These are phyloP conservation scores for Zalaria obscura DNA, from an alignment of 2,329 filamentous ascomycete species.

Conservation along the genomic window DNA sequence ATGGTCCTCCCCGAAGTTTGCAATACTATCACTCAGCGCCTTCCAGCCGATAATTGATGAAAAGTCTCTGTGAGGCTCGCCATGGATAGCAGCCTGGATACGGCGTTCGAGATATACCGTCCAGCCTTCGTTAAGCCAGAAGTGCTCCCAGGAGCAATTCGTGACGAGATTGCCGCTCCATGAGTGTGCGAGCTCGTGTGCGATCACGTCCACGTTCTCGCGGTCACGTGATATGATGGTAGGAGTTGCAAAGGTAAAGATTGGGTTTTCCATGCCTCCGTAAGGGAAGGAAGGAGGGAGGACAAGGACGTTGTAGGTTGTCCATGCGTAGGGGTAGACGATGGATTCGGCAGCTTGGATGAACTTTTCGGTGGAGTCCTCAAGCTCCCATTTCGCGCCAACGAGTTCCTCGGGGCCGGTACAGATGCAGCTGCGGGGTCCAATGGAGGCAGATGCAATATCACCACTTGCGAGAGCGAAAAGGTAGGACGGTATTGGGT, in stretches of 20 bases:
- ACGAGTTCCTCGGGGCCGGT: conserved; percentile 78
- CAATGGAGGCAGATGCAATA: conserved; percentile 72
- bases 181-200: conserved; percentile 62
- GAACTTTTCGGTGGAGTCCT: conserved; percentile 82
- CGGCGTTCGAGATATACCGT: conserved; percentile 88
- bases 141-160: conserved; percentile 70
- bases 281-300: conserved; percentile 84
- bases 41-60: conserved; percentile 96
- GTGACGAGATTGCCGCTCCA: conserved; percentile 85
- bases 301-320: conserved; percentile 85
- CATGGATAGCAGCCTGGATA: conserved; percentile 63
- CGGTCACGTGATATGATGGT: conserved; percentile 73
- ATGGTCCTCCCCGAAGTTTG: conserved; percentile 66
- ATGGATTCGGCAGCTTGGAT: conserved; percentile 70
- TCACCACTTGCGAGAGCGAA: conserved; percentile 84
- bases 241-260: conserved; percentile 90
- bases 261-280: conserved; percentile 62
- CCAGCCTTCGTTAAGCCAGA: conserved; percentile 66
- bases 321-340: conserved; percentile 85
- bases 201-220: conserved; percentile 92
- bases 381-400: conserved; percentile 80
- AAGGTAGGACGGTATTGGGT: conserved; percentile 87
- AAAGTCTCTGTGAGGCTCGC: conserved; percentile 78
- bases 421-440: conserved; percentile 69
- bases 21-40: conserved; percentile 64